These are phyloP conservation scores for Chalaropsis ovoidea DNA, from an alignment of 2,329 filamentous ascomycete species.

Conservation along the genomic window DNA sequence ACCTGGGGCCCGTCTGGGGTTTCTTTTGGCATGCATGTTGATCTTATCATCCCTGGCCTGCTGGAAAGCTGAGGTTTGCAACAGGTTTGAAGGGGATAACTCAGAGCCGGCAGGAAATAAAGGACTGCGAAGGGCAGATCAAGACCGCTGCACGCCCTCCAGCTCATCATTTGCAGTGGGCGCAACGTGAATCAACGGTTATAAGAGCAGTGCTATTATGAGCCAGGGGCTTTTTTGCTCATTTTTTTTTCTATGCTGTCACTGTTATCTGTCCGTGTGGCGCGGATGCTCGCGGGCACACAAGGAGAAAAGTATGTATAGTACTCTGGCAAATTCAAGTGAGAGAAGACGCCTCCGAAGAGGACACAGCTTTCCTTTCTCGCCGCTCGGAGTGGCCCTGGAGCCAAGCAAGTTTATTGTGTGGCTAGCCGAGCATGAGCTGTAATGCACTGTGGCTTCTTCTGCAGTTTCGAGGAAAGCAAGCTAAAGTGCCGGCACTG, in stretches of 20 bases:
- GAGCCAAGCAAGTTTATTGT: not conserved
- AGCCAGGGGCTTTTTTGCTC: not conserved
- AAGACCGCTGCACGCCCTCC: not conserved
- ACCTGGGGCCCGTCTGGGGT: not conserved
- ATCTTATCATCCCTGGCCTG: not conserved
- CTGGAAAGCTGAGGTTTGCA: not conserved
- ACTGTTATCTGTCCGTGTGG: not conserved
- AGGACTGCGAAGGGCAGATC: not conserved
- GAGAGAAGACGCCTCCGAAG: not conserved
- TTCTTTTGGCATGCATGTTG: slow-evolving; percentile 4
- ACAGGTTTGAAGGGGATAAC: not conserved
- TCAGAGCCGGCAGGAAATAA: not conserved
- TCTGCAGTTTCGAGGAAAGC: not conserved
- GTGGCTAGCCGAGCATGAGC: slow-evolving; percentile 1
- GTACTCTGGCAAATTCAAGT: not conserved
- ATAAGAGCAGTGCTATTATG: not conserved
- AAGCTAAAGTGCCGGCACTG: not conserved
- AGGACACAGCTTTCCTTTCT: not conserved
- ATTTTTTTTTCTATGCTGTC: not conserved
- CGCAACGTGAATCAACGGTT: not conserved
- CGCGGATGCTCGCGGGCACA: not conserved
- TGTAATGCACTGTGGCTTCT: not conserved
- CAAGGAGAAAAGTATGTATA: slow-evolving; percentile 1
- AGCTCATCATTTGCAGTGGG: not conserved
- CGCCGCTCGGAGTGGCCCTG: not conserved